Evolutionary conservation across 78 protist species (phyloP), one percentile per base, ranked within the genome.

Genomic region (Polysphondylium violaceum): DNA sequence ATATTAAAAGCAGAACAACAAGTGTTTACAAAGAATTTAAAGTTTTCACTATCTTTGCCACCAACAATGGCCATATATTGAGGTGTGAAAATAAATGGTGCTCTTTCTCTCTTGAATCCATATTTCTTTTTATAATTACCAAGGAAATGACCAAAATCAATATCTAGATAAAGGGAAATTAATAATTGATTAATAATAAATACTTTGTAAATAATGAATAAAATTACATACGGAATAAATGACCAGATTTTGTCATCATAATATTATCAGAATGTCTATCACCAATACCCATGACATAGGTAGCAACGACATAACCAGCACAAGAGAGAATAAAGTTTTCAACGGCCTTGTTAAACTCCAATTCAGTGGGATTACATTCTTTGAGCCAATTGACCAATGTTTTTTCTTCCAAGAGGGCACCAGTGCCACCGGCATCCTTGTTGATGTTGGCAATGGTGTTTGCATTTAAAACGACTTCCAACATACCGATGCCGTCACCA

Each of bases 191-290:
- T 47, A 47, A 47, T 76, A 38, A 40, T 60, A 17, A 63, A 93
- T 67, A 86, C n/a, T n/a, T n/a, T n/a, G n/a, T n/a, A n/a, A n/a
- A n/a, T n/a, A n/a, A n/a, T n/a, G n/a, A n/a, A n/a, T n/a, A n/a
- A n/a, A n/a, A n/a, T 90, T 29, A 93, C 74, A 14, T 59, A 61
- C 68, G 93, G 74, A 76, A 75, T 55, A 76, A 50, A 41, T 74
- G 86, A 33, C 98, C 99, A 43, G 81, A 50, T 33, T 56, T 51
- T 12, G 75, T 64, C 17, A 93, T 35, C 98, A 97, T 97, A 50
- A 96, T 81, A 94, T 97, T 98, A 88, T 97, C 99, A 94, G 95
- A 94, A 90, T 98, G 99, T 19, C 99, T 74, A 59, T 98, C 99
- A 38, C 99, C 99, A 27, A 98, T 96, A 25, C 99, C 99, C 27